Evolutionary conservation across 2,329 filamentous ascomycete genomes (phyloP).

Genomic region (Daldinia sp.): DNA sequence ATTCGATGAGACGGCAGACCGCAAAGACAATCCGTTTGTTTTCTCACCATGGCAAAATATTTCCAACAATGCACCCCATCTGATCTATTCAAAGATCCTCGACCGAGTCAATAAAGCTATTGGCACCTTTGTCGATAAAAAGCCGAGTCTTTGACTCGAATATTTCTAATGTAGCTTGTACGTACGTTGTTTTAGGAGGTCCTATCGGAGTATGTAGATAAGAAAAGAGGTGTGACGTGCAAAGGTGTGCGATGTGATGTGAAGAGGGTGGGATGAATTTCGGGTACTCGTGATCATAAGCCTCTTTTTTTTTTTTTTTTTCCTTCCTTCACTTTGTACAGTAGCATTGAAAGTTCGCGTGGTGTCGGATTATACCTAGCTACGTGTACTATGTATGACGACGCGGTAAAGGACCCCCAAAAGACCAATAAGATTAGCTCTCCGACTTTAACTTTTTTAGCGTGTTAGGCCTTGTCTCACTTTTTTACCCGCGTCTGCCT

Average conservation of each 20-base stretch:
- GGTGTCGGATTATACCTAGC: constrained; percentile 12
- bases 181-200: background rate
- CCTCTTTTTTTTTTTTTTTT: constrained; percentile 11
- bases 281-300: constrained; percentile 29
- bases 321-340: no score
- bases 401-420: constrained; percentile 3
- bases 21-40: constrained; percentile 30
- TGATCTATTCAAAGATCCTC: background rate
- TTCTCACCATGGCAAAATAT: background rate
- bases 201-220: background rate
- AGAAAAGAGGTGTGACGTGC: background rate
- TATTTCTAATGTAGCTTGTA: background rate
- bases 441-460: background rate
- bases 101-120: background rate
- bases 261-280: constrained; percentile 16
- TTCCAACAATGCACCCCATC: constrained; percentile 2
- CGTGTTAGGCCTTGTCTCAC: background rate
- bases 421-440: background rate
- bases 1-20: constrained; percentile 14
- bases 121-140: background rate
- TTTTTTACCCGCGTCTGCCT: background rate
- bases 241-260: background rate
- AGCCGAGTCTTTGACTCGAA: background rate
- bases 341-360: constrained; percentile 25
- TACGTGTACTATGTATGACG: constrained; percentile 12